Conservation (phyloP, 2,329 filamentous ascomycete species). For the Bisporella sp. region DNA sequence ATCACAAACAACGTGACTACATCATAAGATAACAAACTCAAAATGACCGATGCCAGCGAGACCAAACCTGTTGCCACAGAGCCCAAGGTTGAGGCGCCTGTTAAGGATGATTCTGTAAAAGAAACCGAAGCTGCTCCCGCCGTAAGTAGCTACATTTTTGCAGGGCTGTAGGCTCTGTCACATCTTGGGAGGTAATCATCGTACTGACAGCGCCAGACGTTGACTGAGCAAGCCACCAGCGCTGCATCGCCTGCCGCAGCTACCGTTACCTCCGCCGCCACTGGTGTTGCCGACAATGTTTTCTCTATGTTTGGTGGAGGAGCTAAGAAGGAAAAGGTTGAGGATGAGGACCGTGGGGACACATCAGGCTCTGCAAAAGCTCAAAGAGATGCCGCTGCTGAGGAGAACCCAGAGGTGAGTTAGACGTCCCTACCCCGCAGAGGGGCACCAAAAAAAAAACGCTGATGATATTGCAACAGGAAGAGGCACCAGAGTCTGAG, state of each 20-base stretch:
- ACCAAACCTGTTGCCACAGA: constrained; percentile 32
- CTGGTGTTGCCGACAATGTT: constrained; percentile 51
- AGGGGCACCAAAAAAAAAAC: constrained; percentile 1
- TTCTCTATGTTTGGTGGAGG: constrained; percentile 99
- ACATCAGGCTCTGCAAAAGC: constrained; percentile 85
- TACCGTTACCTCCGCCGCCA: constrained; percentile 33
- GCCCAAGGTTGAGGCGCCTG: constrained; percentile 34
- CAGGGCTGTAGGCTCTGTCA: not conserved
- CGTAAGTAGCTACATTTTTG: not conserved
- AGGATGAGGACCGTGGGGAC: constrained; percentile 74
- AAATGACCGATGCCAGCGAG: not conserved
- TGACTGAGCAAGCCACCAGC: constrained; percentile 27
- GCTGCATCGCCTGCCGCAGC: constrained; percentile 31
- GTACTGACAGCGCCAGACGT: constrained; percentile 17
- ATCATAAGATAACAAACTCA: not conserved
- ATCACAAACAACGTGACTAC: not conserved
- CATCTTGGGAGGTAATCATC: not conserved
- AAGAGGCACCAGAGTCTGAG: constrained; percentile 77
- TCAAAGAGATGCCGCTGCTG: constrained; percentile 47
- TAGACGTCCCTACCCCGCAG: not conserved
- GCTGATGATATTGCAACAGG: constrained; percentile 30
- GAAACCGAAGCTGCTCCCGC: not conserved
- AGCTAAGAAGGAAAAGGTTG: constrained; percentile 94
- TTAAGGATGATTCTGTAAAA: not conserved
- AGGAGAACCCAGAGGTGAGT: constrained; percentile 28